These are phyloP conservation scores for Psilocybe azurescens DNA, from an alignment of 768 basidiomycete species.

Conservation along the genomic window DNA sequence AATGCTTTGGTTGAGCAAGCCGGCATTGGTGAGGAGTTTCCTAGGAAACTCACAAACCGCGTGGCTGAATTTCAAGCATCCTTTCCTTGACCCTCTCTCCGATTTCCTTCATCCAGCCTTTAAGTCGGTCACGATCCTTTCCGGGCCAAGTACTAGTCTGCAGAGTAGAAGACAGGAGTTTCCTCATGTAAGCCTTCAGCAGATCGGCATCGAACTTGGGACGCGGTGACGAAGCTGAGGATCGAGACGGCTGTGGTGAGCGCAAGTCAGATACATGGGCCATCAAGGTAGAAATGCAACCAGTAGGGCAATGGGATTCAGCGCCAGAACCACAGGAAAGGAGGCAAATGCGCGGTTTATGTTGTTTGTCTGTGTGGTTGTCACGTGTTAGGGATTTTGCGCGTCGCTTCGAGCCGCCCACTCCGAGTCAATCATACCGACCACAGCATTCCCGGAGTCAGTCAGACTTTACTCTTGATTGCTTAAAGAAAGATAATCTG, in stretches of 20 bases:
- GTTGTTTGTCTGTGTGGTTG: constrained; percentile 22
- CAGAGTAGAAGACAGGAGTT: constrained; percentile 73
- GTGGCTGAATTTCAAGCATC: constrained; percentile 83
- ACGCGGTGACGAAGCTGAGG: constrained; percentile 59
- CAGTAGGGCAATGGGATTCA: background rate
- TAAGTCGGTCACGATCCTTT: constrained; percentile 73
- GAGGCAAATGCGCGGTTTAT: constrained; percentile 9
- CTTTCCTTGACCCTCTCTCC: constrained; percentile 85
- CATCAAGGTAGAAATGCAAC: constrained; percentile 14
- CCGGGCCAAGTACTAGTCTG: constrained; percentile 68
- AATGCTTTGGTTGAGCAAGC: constrained; percentile 14
- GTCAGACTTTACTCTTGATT: constrained; percentile 3
- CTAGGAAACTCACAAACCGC: constrained; percentile 71
- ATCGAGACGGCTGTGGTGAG: constrained; percentile 67
- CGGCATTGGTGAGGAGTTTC: background rate
- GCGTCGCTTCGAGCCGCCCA: constrained; percentile 8
- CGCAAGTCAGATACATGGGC: constrained; percentile 50
- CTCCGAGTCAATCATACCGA: constrained; percentile 14
- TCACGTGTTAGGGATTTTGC: constrained; percentile 24
- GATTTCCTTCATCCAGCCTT: constrained; percentile 83
- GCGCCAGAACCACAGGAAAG: background rate
- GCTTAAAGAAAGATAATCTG: background rate
- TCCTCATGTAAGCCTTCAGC: constrained; percentile 82
- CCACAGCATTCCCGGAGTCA: constrained; percentile 9
- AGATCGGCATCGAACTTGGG: constrained; percentile 76